These are phyloP conservation scores for Eleusine indica DNA, from an alignment of 176 grass and related monocot genomes.

Conservation along the genomic window DNA sequence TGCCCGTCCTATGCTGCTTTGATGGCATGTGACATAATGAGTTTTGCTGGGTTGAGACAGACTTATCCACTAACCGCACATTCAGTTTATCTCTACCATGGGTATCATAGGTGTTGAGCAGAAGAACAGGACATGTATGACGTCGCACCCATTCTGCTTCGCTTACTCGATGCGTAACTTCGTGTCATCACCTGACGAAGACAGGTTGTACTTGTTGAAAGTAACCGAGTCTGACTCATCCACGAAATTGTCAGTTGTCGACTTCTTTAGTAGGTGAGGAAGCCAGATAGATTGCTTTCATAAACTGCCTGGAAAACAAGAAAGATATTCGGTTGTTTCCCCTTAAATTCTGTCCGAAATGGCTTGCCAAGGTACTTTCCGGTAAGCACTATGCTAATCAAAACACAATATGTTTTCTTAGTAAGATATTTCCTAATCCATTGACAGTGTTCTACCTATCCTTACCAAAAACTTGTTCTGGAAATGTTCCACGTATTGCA, in stretches of 20 bases:
- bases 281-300: constrained; percentile 9
- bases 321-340: constrained; percentile 3
- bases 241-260: constrained; percentile 28
- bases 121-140: constrained; percentile 25
- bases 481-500: neutral
- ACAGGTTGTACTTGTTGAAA: constrained; percentile 38
- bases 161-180: constrained; percentile 13
- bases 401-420: neutral
- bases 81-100: constrained; percentile 42
- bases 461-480: neutral
- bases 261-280: constrained; percentile 34
- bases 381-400: constrained; percentile 22
- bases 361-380: constrained; percentile 40
- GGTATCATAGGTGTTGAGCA: constrained; percentile 35
- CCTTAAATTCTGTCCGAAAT: constrained; percentile 20
- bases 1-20: constrained; percentile 36
- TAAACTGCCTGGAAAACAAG: neutral
- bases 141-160: constrained; percentile 10
- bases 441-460: neutral
- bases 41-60: constrained; percentile 47
- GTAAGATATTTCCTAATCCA: neutral
- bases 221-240: constrained; percentile 19
- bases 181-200: constrained; percentile 25
- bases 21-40: constrained; percentile 47
- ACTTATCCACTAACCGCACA: constrained; percentile 38